These are phyloP conservation scores for Chrysopogon serrulatus DNA, from an alignment of 176 grass and related monocot genomes.

Conservation along the genomic window DNA sequence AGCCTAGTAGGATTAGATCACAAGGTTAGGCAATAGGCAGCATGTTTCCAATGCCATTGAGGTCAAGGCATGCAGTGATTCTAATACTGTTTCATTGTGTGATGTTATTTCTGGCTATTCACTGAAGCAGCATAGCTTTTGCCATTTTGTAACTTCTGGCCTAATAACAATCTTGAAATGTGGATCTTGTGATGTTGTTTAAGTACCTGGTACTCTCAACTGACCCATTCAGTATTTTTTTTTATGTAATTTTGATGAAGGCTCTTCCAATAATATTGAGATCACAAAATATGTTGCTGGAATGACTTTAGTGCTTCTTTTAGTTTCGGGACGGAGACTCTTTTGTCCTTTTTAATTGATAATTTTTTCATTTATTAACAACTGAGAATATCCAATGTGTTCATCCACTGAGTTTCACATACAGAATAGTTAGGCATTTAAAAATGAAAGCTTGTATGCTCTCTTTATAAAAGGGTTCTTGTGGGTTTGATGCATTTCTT, in stretches of 20 bases:
- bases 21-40: not conserved
- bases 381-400: not conserved
- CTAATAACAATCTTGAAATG: not conserved
- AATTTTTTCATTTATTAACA: not conserved
- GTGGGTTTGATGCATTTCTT: not conserved
- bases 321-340: not conserved
- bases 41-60: not conserved
- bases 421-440: not conserved
- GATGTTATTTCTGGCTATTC: not conserved
- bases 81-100: not conserved
- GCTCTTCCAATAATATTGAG: not conserved
- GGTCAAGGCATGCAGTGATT: slow-evolving; percentile 10
- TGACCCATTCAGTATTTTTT: not conserved
- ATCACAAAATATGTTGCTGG: not conserved
- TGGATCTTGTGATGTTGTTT: not conserved
- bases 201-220: not conserved
- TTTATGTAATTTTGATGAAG: not conserved
- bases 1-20: not conserved
- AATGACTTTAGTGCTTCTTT: not conserved
- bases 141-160: not conserved
- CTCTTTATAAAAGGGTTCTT: not conserved
- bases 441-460: not conserved
- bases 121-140: not conserved
- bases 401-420: not conserved
- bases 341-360: not conserved